phyloP scores from a whole-genome alignment of 2,329 filamentous ascomycete genomes.

The Stylonectria norvegica region DNA sequence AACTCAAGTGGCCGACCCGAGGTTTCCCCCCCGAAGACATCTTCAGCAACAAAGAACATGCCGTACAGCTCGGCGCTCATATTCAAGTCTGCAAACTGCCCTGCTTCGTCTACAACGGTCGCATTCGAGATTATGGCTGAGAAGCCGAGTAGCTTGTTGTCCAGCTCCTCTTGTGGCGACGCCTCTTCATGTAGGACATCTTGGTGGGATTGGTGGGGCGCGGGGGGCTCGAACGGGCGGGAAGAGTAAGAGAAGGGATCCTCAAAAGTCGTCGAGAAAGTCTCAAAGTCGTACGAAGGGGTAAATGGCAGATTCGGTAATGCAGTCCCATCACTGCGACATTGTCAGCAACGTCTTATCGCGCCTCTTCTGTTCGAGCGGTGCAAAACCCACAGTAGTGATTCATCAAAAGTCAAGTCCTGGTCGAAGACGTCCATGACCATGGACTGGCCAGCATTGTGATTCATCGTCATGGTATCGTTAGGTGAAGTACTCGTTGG shows the following conservation, averaged over 20 bases:
- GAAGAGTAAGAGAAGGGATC: conserved; percentile 61
- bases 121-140: conserved; percentile 59
- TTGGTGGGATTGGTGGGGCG: conserved; percentile 37
- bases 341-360: conserved; percentile 13
- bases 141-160: conserved; percentile 73
- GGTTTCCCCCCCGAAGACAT: conserved; percentile 64
- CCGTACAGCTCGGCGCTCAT: conserved; percentile 76
- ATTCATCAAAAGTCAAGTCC: conserved; percentile 54
- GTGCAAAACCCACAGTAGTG: conserved; percentile 45
- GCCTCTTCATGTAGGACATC: conserved; percentile 45
- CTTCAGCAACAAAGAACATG: conserved; percentile 86
- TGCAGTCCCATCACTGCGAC: conserved; percentile 32
- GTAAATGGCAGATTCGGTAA: conserved; percentile 49
- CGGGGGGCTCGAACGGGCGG: conserved; percentile 44
- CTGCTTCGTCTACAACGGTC: conserved; percentile 63
- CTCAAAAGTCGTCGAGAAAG: conserved; percentile 60
- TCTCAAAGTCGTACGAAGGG: conserved; percentile 58
- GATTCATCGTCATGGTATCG: conserved; percentile 47
- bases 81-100: conserved; percentile 59
- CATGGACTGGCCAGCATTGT: conserved; percentile 36
- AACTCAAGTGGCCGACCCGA: conserved; percentile 67
- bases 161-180: conserved; percentile 56
- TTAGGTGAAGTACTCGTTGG: conserved; percentile 41
- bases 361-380: conserved; percentile 4
- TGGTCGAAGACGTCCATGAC: conserved; percentile 51